A percentile compares a stretch with the other conserved stretches of the same genome.
These are phyloP conservation scores for Brassica rapa DNA, from an alignment of 345 rosid species.

Conservation along the genomic window DNA sequence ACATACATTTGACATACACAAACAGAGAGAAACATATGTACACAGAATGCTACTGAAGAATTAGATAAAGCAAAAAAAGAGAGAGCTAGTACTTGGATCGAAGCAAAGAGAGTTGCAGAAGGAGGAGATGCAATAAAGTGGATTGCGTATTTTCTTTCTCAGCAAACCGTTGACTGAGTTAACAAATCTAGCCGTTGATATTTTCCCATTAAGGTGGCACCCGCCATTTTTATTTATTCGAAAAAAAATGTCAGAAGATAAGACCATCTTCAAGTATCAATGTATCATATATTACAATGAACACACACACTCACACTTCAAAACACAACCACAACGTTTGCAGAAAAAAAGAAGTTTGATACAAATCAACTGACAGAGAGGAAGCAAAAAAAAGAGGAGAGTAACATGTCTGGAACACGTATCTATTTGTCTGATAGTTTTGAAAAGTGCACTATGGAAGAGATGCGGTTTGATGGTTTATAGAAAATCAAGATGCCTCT, in stretches of 20 bases:
- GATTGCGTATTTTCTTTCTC: conserved; percentile 50
- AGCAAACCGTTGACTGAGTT: conserved; percentile 1
- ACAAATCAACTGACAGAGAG: neutral
- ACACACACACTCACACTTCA: neutral
- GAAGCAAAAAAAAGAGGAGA: neutral
- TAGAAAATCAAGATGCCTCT: neutral
- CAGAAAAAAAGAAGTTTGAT: neutral
- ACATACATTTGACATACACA: neutral
- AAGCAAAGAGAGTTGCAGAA: conserved; percentile 51
- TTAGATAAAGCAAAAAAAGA: neutral
- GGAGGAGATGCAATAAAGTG: conserved; percentile 80
- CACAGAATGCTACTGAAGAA: neutral
- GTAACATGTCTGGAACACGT: neutral
- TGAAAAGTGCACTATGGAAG: neutral
- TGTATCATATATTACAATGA: neutral
- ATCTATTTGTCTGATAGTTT: neutral
- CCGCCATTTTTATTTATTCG: neutral
- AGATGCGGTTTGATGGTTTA: neutral
- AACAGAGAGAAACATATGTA: neutral
- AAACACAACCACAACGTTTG: neutral
- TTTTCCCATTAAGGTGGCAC: conserved; percentile 25
- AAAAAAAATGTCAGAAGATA: neutral
- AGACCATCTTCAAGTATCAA: neutral
- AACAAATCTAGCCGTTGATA: conserved; percentile 40
- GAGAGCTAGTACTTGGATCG: conserved; percentile 40